A percentile compares a stretch with the other conserved stretches of the same genome.
These are phyloP conservation scores for Trypanosoma boissoni DNA, from an alignment of 208 protist species.

Conservation along the genomic window DNA sequence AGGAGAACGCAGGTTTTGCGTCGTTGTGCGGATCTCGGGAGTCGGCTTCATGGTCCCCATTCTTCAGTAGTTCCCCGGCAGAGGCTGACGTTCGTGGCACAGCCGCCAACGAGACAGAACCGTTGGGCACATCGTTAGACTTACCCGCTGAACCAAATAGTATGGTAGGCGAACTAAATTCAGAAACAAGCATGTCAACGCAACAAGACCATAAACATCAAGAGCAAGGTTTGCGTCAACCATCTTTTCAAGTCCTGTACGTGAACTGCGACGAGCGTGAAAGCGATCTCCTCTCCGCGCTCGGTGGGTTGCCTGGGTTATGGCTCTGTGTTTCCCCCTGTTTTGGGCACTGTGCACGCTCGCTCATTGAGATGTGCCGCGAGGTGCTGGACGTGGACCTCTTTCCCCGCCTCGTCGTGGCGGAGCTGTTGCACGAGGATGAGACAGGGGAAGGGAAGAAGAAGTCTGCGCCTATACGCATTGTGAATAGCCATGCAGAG, in stretches of 20 bases:
- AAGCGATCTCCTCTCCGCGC: constrained; percentile 25
- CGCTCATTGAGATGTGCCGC: constrained; percentile 11
- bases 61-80: neutral
- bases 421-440: constrained; percentile 14
- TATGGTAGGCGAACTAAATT: too few relatives aligned
- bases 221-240: neutral
- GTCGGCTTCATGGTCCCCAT: neutral
- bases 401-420: constrained; percentile 58
- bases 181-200: too few relatives aligned
- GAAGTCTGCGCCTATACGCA: constrained; percentile 7
- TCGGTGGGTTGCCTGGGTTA: constrained; percentile 34
- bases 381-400: constrained; percentile 42
- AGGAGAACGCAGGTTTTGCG: neutral
- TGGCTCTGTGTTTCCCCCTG: constrained; percentile 46
- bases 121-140: too few relatives aligned
- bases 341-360: constrained; percentile 4
- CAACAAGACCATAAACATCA: constrained; percentile 3
- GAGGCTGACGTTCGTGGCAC: neutral
- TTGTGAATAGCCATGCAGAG: constrained; percentile 6
- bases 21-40: neutral
- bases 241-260: constrained; percentile 55
- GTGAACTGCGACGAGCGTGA: constrained; percentile 49
- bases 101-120: too few relatives aligned
- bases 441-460: neutral
- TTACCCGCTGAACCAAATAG: too few relatives aligned